Percentiles rank a stretch among this genome's conserved stretches.
Conservation (phyloP, 2,329 filamentous ascomycete species). For the Aspergillus tubingensis region DNA sequence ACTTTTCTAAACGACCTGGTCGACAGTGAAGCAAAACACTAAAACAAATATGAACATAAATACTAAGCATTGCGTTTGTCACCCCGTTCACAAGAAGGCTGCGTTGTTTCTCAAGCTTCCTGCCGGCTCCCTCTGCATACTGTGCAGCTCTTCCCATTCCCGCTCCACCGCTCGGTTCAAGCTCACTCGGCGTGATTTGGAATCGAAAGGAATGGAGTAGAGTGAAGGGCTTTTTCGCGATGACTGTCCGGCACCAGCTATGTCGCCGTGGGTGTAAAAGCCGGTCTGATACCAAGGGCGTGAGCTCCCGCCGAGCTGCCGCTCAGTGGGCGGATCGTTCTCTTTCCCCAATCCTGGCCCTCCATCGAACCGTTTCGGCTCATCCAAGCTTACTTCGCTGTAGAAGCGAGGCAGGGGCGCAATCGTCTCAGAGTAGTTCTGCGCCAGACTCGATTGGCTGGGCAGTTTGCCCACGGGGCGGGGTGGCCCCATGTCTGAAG, state of each 20-base stretch:
- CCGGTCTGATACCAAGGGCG: slow-evolving; percentile 26
- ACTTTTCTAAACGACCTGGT: slow-evolving; percentile 5
- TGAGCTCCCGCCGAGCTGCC: slow-evolving; percentile 17
- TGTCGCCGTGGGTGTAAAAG: slow-evolving; percentile 17
- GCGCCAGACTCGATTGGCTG: slow-evolving; percentile 40
- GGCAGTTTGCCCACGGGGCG: slow-evolving; percentile 26
- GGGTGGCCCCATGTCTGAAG: slow-evolving; percentile 23
- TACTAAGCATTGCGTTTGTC: neutral
- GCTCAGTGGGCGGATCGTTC: slow-evolving; percentile 24
- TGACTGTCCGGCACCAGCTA: neutral
- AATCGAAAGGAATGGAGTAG: slow-evolving; percentile 19
- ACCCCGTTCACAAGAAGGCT: slow-evolving; percentile 30
- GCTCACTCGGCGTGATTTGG: slow-evolving; percentile 24
- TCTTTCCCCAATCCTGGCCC: slow-evolving; percentile 18
- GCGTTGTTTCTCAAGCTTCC: slow-evolving; percentile 31
- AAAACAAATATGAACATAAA: slow-evolving; percentile 7
- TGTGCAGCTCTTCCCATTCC: slow-evolving; percentile 19
- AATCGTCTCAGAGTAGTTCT: slow-evolving; percentile 40
- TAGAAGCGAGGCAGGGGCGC: slow-evolving; percentile 40
- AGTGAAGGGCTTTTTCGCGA: slow-evolving; percentile 22
- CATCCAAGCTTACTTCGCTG: slow-evolving; percentile 37
- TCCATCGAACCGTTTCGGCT: slow-evolving; percentile 26
- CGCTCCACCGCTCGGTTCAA: slow-evolving; percentile 23
- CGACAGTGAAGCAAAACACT: slow-evolving; percentile 7
- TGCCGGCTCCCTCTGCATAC: slow-evolving; percentile 22